Conservation (phyloP, 768 basidiomycete genomes). For the Phaeolepiota aurea region DNA sequence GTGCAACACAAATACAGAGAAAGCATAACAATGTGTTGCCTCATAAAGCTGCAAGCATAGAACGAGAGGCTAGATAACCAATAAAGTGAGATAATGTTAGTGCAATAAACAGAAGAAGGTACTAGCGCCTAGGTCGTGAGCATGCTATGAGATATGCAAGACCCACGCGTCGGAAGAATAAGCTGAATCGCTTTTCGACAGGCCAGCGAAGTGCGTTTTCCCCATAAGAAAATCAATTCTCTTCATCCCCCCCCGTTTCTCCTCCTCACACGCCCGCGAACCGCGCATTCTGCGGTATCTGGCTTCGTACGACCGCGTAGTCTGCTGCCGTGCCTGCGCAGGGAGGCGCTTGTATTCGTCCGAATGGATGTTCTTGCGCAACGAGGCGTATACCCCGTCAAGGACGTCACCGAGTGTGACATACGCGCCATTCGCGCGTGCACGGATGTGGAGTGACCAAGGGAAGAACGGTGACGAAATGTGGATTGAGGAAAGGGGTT, state of each 20-base stretch:
- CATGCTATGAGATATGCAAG: not conserved
- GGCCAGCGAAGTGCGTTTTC: slow-evolving; percentile 33
- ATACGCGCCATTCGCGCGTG: slow-evolving; percentile 15
- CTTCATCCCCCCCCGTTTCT: slow-evolving; percentile 44
- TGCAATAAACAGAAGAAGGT: too few relatives aligned
- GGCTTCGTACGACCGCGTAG: slow-evolving; percentile 36
- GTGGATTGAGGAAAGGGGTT: slow-evolving; percentile 19
- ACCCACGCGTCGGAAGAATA: not conserved
- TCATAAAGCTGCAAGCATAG: too few relatives aligned
- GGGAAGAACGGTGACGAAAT: slow-evolving; percentile 21
- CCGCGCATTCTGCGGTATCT: slow-evolving; percentile 31
- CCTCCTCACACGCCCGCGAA: slow-evolving; percentile 26
- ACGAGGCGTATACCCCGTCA: slow-evolving; percentile 13
- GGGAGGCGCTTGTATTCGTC: slow-evolving; percentile 34
- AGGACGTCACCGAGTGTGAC: slow-evolving; percentile 30
- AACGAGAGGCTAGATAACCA: too few relatives aligned
- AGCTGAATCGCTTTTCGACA: slow-evolving; percentile 18
- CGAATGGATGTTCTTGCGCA: slow-evolving; percentile 3
- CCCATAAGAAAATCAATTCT: slow-evolving; percentile 52
- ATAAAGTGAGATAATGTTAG: too few relatives aligned
- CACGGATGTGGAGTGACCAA: slow-evolving; percentile 25
- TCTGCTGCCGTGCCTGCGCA: slow-evolving; percentile 22
- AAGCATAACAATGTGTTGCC: too few relatives aligned
- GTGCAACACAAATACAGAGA: too few relatives aligned
- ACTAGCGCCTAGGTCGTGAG: too few relatives aligned